These are phyloP conservation scores for Stentor roeselii DNA, from an alignment of 73 alveolate species.

Conservation along the genomic window DNA sequence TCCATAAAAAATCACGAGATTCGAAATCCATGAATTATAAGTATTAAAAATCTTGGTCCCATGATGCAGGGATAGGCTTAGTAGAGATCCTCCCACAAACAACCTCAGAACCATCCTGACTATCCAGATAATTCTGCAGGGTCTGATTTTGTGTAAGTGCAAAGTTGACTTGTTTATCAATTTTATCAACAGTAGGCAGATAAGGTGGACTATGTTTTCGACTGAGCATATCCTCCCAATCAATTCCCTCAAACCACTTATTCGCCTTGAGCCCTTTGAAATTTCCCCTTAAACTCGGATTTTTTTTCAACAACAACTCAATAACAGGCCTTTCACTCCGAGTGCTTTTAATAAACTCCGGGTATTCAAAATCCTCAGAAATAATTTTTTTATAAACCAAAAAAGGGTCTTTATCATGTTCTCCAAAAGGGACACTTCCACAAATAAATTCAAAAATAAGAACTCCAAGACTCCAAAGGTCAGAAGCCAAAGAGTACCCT, in stretches of 20 bases:
- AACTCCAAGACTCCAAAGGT: neutral
- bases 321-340: slow-evolving; percentile 25
- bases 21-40: too few species aligned
- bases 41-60: too few species aligned
- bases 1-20: too few species aligned
- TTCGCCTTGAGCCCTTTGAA: neutral
- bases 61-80: too few species aligned
- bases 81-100: too few species aligned
- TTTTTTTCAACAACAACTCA: neutral
- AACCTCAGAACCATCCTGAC: neutral
- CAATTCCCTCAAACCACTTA: neutral
- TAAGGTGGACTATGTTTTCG: neutral
- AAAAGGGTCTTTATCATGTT: neutral
- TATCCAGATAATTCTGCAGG: neutral
- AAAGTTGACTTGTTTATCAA: too few species aligned
- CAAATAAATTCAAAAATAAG: neutral
- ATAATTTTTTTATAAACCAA: neutral
- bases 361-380: neutral
- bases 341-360: neutral
- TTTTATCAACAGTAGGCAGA: neutral
- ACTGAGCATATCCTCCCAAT: neutral
- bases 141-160: too few species aligned
- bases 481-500: neutral
- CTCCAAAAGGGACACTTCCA: neutral
- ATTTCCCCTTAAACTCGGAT: slow-evolving; percentile 13